Evolutionary conservation across 805 yeast species (phyloP), one percentile per base, ranked within the genome.

Genomic region (Starmerella lactis-condensi): DNA sequence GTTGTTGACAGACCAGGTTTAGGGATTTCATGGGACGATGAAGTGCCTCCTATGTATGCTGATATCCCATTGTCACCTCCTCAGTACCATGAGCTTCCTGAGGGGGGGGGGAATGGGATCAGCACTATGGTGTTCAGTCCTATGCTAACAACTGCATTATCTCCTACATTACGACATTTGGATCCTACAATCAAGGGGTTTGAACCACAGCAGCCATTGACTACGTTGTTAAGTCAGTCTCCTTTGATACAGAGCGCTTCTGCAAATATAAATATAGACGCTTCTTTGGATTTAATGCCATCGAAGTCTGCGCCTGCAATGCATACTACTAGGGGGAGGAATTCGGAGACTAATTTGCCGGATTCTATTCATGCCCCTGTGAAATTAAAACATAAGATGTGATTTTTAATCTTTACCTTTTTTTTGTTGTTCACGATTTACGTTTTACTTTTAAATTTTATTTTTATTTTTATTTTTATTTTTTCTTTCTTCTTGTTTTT

Each of bases 11-110:
- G 96, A 37, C 75, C 93, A 0, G 99, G 99, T 0, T 61, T 89
- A 25, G 98, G 98, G 4, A 79, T 89, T 19, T 76, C 95, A 0
- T 89, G 98, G 96, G 95, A 85, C 53, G 95, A 85, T 49, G 98
- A 89, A 53, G 96, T 91, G 12, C 99, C 99, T 2, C 99, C 99
- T 1, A 76, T 82, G 14, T 89, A 89, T 47, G 79, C 70, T 32
- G 85, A 81, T 42, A 82, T 89, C 14, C 70, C 91, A 0, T 60
- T 79, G 26, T 70, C 83, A 15, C 98, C 98, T 0, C 98, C 98
- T 2, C 69, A 71, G 2, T 85, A 89, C 52, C 62, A 56, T 23
- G 38, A 36, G 11, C 29, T 49, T 14, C 52, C 44, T 36, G 52
- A 45, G 33, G n/a, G n/a, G n/a, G n/a, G n/a, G n/a, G n/a, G n/a